phyloP scores from a whole-genome alignment of 345 rosid species.

The Lepidium didymum region DNA sequence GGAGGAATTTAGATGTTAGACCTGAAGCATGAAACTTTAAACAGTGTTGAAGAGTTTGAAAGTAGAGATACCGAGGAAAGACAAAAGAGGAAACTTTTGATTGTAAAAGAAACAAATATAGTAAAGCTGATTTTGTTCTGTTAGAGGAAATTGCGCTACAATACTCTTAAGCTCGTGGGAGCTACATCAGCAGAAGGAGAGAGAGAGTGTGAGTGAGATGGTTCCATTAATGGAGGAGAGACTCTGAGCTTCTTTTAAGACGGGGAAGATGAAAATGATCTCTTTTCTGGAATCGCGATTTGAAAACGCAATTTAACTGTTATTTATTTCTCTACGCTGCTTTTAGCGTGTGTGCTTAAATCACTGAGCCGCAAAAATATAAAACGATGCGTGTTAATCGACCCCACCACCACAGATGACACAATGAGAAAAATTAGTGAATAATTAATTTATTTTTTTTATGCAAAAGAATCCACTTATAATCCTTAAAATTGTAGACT shows the following conservation, averaged over 20 bases:
- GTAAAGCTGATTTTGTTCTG: conserved; percentile 1
- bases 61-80: background rate
- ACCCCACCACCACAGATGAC: conserved; percentile 15
- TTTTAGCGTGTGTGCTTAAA: background rate
- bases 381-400: background rate
- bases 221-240: conserved; percentile 24
- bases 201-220: background rate
- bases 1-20: background rate
- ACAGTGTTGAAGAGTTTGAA: background rate
- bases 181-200: conserved; percentile 18
- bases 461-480: too few species aligned
- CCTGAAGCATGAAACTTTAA: background rate
- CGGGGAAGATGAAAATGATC: background rate
- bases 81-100: conserved; percentile 9
- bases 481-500: too few species aligned
- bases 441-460: background rate
- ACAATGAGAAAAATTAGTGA: background rate
- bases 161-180: conserved; percentile 18
- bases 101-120: background rate
- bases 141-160: conserved; percentile 4
- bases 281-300: background rate
- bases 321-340: background rate
- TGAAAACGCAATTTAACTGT: background rate
- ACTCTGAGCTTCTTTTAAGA: background rate
- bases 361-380: background rate